Conservation (phyloP, 495 filamentous ascomycete species). For the Podospora conica region DNA sequence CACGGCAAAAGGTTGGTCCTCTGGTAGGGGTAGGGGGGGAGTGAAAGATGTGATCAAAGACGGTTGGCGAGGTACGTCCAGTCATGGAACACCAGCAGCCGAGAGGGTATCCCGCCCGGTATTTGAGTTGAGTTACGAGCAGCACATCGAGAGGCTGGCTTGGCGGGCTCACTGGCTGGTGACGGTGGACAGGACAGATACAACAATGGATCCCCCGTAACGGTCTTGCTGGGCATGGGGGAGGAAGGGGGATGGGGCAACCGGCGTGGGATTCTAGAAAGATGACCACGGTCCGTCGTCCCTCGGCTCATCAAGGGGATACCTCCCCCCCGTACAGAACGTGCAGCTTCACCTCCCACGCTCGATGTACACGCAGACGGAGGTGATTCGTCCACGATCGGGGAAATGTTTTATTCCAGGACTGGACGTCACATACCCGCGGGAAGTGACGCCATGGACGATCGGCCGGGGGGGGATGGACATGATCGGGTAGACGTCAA, state of each 20-base stretch:
- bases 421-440: neutral
- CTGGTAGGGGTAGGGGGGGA: neutral
- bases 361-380: no score
- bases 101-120: neutral
- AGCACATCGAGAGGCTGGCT: neutral
- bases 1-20: neutral
- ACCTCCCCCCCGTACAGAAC: neutral
- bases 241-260: neutral
- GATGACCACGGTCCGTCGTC: neutral
- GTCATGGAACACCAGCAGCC: neutral
- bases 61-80: neutral
- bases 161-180: neutral
- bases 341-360: conserved; percentile 1
- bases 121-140: neutral
- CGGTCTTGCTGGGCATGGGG: neutral
- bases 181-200: neutral
- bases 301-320: neutral
- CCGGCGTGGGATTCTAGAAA: conserved; percentile 5
- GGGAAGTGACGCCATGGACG: conserved; percentile 6
- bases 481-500: neutral
- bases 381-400: neutral
- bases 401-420: neutral
- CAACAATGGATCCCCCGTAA: neutral
- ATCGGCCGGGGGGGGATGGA: neutral
- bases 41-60: conserved; percentile 11